Percentiles rank a stretch among this genome's conserved stretches.
Conservation (phyloP, 1,284 basidiomycete species). For the Leccinum pachyderme region DNA sequence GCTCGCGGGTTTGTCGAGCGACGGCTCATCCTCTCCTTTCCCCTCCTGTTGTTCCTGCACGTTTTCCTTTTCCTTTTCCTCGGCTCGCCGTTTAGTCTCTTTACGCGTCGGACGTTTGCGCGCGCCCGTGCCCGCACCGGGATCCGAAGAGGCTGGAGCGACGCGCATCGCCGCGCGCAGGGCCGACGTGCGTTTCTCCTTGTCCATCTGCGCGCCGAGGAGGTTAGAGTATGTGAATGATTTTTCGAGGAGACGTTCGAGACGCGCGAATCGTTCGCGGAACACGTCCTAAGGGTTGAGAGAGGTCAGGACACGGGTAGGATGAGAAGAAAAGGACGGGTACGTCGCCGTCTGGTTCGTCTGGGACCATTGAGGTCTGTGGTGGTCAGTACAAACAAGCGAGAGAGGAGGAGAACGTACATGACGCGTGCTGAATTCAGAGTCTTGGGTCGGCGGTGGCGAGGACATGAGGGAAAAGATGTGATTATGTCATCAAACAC, state of each 20-base stretch:
- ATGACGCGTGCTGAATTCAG: slow-evolving; percentile 10
- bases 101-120: slow-evolving; percentile 19
- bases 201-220: slow-evolving; percentile 63
- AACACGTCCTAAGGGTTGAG: slow-evolving; percentile 38
- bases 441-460: slow-evolving; percentile 17
- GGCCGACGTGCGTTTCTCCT: slow-evolving; percentile 40
- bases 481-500: slow-evolving; percentile 22
- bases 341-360: slow-evolving; percentile 8
- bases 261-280: slow-evolving; percentile 45
- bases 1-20: slow-evolving; percentile 10
- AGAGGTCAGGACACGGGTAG: neutral
- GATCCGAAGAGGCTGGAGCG: slow-evolving; percentile 17
- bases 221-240: slow-evolving; percentile 61
- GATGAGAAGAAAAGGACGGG: neutral
- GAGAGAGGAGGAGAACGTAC: neutral
- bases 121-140: neutral
- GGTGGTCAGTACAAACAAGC: neutral
- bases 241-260: slow-evolving; percentile 61
- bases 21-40: slow-evolving; percentile 21
- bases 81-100: slow-evolving; percentile 39
- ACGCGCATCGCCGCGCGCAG: slow-evolving; percentile 38
- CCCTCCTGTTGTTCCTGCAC: neutral
- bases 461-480: slow-evolving; percentile 24
- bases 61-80: neutral
- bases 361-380: slow-evolving; percentile 12